phyloP scores from a whole-genome alignment of 108 stramenopile species.

The Pseudonitzschia pungens region DNA sequence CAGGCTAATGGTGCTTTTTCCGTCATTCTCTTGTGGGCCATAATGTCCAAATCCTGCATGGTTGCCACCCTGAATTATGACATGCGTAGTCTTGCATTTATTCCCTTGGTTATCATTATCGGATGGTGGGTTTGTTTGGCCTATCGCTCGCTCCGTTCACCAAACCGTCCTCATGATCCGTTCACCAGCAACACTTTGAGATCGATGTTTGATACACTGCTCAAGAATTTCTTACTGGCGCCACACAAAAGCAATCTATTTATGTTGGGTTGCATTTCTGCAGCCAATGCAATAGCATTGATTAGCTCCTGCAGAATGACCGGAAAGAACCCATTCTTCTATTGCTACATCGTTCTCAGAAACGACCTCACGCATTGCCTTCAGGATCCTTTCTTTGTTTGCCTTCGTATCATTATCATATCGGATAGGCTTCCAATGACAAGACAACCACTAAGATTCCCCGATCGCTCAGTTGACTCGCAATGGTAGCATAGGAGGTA shows the following conservation, averaged over 20 bases:
- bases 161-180: slow-evolving; percentile 33
- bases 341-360: not conserved
- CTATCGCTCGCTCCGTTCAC: slow-evolving; percentile 8
- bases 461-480: slow-evolving; percentile 40
- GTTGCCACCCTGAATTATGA: slow-evolving; percentile 35
- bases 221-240: slow-evolving; percentile 16
- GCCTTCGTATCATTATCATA: slow-evolving; percentile 7
- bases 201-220: not conserved
- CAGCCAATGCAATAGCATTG: slow-evolving; percentile 7
- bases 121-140: not conserved
- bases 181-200: slow-evolving; percentile 22
- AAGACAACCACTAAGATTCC: slow-evolving; percentile 51
- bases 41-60: slow-evolving; percentile 43
- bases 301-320: slow-evolving; percentile 43
- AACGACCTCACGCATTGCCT: slow-evolving; percentile 14
- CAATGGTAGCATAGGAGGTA: slow-evolving; percentile 54
- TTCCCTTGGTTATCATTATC: not conserved
- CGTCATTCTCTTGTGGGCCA: slow-evolving; percentile 24
- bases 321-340: slow-evolving; percentile 31
- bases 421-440: slow-evolving; percentile 38
- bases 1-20: slow-evolving; percentile 26
- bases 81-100: not conserved
- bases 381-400: not conserved
- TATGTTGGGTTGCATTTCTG: slow-evolving; percentile 8
- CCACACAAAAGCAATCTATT: slow-evolving; percentile 34